Evolutionary conservation across 1,284 basidiomycete genomes (phyloP), one percentile per base, ranked within the genome.

Genomic region (Microstroma glucosiphilum): DNA sequence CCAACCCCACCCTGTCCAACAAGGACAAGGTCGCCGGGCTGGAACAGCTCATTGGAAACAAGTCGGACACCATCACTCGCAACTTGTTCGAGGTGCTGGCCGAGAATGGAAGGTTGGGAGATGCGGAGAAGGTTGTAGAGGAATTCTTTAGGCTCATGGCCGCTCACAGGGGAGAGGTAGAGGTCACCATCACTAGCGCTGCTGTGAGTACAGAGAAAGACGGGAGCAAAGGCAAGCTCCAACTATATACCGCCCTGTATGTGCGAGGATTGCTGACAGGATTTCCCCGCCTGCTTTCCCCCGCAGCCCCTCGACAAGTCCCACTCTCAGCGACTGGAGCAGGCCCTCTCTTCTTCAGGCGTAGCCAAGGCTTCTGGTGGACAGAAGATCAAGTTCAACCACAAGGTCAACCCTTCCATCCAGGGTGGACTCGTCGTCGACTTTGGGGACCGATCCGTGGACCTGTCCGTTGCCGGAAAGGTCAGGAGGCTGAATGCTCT

Each of bases 381-480:
- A 56, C 76, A 78, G 71, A 67, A 67, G 53, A 66, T 78, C 71
- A 77, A 76, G 67, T 71, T 78, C 48, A 65, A 65, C 42, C 70
- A 72, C 64, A 78, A 76, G 68, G 73, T 79, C 61, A 75, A 77
- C 72, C 71, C 75, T 11, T 60, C 69, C 54, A 69, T 78, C 61
- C 72, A 76, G 67, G 77, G 77, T 46, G 94, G 94, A 61, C 82
- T 97, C 66, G 84, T 96, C 63, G 89, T 99, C 61, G 94, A 98
- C 83, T 93, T 99, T 80, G 96, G 92, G 71, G 94, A 97, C 84
- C 93, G 93, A 85, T 92, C 91, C 61, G 89, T 96, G 74, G 96
- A 98, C 82, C 85, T 97, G 69, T 92, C 90, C 73, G 93, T 96
- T 60, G 87, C 88, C 59, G 90, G 89, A 65, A 89, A 91, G 65